Evolutionary conservation across 768 basidiomycete genomes (phyloP).

Genomic region (Trametes maxima): DNA sequence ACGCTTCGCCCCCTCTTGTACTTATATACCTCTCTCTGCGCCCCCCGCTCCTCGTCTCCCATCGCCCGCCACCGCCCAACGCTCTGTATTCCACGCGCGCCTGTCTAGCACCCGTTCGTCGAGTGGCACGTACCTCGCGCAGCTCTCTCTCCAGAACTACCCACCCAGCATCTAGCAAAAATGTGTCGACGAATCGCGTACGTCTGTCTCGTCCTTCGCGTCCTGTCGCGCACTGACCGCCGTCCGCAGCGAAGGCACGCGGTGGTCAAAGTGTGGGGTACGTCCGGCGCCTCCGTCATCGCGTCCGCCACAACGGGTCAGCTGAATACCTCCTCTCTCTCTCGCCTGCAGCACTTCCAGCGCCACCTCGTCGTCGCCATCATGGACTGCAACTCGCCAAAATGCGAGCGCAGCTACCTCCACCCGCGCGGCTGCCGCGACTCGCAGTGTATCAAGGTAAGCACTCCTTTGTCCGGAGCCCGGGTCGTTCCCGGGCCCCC

Average conservation of each 20-base stretch:
- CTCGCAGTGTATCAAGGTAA: constrained; percentile 58
- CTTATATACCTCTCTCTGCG: constrained; percentile 3
- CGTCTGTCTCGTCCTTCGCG: constrained; percentile 34
- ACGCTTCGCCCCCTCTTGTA: neutral
- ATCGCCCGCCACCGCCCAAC: neutral
- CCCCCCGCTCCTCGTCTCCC: neutral
- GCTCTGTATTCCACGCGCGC: constrained; percentile 1
- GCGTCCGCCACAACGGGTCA: constrained; percentile 12
- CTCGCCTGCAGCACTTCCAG: constrained; percentile 66
- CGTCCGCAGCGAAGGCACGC: constrained; percentile 67
- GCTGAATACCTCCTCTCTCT: constrained; percentile 14
- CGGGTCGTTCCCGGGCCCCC: too few relatives aligned
- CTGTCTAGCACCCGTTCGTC: neutral
- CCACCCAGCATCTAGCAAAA: constrained; percentile 1
- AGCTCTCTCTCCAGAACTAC: neutral
- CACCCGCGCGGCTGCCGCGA: constrained; percentile 61
- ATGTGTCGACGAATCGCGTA: constrained; percentile 84
- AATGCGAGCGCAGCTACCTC: constrained; percentile 63
- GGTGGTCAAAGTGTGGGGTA: constrained; percentile 74
- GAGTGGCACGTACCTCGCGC: constrained; percentile 8
- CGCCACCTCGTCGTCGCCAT: constrained; percentile 74
- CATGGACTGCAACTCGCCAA: constrained; percentile 67
- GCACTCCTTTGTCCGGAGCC: constrained; percentile 27
- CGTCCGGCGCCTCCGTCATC: constrained; percentile 23
- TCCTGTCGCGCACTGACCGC: constrained; percentile 16